phyloP scores from a whole-genome alignment of 805 yeast genomes.

The Brettanomyces naardenensis region DNA sequence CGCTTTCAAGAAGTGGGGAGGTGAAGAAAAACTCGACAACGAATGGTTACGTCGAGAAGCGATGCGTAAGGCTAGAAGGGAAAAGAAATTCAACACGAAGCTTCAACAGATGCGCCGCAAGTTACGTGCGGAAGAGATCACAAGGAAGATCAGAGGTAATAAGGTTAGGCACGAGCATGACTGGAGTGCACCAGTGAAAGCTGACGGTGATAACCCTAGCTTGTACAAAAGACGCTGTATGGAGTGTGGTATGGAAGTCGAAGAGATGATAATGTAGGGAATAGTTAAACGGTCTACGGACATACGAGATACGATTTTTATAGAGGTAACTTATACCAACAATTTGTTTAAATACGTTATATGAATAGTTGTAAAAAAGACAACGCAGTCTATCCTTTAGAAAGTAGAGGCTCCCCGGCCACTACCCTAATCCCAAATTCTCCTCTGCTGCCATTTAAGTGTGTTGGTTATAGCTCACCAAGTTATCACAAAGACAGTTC shows the following conservation, averaged over 20 bases:
- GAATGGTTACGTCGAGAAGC: conserved; percentile 86
- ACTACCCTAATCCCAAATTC: too few relatives aligned
- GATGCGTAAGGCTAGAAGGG: conserved; percentile 62
- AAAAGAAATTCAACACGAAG: conserved; percentile 69
- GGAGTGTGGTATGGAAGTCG: conserved; percentile 78
- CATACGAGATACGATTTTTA: too few relatives aligned
- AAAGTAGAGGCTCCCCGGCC: too few relatives aligned
- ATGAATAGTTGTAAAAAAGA: too few relatives aligned
- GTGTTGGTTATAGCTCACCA: conserved; percentile 11
- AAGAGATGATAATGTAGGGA: conserved; percentile 49
- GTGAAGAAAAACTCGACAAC: conserved; percentile 77
- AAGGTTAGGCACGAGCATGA: conserved; percentile 63
- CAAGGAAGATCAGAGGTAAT: conserved; percentile 58
- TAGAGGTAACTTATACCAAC: too few relatives aligned
- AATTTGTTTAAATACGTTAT: too few relatives aligned
- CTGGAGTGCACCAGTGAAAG: conserved; percentile 54
- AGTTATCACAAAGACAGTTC: conserved; percentile 16
- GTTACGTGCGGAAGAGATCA: conserved; percentile 86
- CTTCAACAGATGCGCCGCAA: conserved; percentile 82
- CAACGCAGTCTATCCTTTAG: too few relatives aligned
- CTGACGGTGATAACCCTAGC: conserved; percentile 15
- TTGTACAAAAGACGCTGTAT: conserved; percentile 55
- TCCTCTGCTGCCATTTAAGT: conserved; percentile 6
- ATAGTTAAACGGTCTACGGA: conserved; percentile 6
- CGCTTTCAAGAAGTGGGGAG: conserved; percentile 94